Evolutionary conservation across 306 rosid genomes (phyloP).

Genomic region (Betula pendula): DNA sequence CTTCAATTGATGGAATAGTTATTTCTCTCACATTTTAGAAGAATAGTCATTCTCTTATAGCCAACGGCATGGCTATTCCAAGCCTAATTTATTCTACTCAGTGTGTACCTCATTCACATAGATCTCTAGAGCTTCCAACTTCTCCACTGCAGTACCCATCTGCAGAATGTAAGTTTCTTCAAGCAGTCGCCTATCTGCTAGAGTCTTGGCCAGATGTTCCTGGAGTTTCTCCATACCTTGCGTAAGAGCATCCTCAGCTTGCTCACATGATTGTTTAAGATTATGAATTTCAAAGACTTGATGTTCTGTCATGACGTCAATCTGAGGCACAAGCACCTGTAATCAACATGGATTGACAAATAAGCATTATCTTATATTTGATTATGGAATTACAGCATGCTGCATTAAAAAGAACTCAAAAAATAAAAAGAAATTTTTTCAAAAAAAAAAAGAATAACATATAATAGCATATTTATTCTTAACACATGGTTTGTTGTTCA

Average conservation of each 20-base stretch:
- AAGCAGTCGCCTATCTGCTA: too few relatives aligned
- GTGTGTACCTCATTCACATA: constrained; percentile 73
- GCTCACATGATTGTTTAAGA: constrained; percentile 77
- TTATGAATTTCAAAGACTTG: constrained; percentile 50
- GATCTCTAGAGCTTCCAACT: constrained; percentile 62
- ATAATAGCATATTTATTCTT: too few relatives aligned
- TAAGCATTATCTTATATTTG: constrained; percentile 5
- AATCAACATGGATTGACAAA: constrained; percentile 23
- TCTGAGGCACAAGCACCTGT: constrained; percentile 76
- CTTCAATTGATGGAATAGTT: too few relatives aligned
- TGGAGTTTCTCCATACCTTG: constrained; percentile 90
- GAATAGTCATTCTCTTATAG: too few relatives aligned
- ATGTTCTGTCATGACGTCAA: constrained; percentile 64
- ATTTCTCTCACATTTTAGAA: too few relatives aligned
- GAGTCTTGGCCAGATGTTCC: constrained; percentile 52
- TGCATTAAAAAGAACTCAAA: not conserved
- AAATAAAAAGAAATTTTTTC: not conserved
- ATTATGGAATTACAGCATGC: not conserved
- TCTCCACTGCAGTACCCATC: constrained; percentile 71
- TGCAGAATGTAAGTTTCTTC: constrained; percentile 44
- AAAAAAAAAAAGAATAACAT: too few relatives aligned
- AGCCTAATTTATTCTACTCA: too few relatives aligned
- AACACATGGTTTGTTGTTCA: too few relatives aligned
- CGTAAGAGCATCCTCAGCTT: constrained; percentile 92
- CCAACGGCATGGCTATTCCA: too few relatives aligned